These are phyloP conservation scores for Angomonas ambiguus DNA, from an alignment of 208 protist species.

Conservation along the genomic window DNA sequence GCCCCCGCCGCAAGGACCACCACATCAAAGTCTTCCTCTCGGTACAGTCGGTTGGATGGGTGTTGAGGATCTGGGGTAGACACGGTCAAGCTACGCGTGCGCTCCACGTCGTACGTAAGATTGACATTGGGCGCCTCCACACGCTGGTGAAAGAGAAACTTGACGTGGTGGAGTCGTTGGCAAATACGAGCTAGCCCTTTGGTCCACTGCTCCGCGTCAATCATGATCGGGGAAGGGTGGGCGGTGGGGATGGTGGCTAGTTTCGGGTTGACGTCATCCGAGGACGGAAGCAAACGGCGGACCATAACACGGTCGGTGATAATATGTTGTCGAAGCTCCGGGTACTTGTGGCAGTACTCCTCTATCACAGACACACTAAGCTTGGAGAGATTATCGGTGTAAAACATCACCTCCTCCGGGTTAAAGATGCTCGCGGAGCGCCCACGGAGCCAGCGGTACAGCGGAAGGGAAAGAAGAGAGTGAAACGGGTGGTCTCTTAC, in stretches of 20 bases:
- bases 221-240: conserved; percentile 47
- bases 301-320: conserved; percentile 23
- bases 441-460: conserved; percentile 70
- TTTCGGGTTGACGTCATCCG: background rate
- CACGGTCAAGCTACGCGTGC: conserved; percentile 49
- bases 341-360: conserved; percentile 44
- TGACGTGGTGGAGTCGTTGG: conserved; percentile 37
- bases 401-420: conserved; percentile 47
- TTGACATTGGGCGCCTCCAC: conserved; percentile 48
- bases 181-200: conserved; percentile 51
- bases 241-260: conserved; percentile 29
- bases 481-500: conserved; percentile 48
- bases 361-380: conserved; percentile 58
- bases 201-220: conserved; percentile 78
- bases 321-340: conserved; percentile 50
- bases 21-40: conserved; percentile 53
- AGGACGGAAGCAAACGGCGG: background rate
- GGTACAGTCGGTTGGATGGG: conserved; percentile 20
- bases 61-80: conserved; percentile 23
- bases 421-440: conserved; percentile 35
- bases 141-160: conserved; percentile 52
- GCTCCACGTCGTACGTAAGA: conserved; percentile 60
- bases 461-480: conserved; percentile 42
- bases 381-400: conserved; percentile 69
- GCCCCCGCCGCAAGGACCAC: conserved; percentile 73